phyloP scores from a whole-genome alignment of 2,329 filamentous ascomycete species.

The Venturia carpophila region DNA sequence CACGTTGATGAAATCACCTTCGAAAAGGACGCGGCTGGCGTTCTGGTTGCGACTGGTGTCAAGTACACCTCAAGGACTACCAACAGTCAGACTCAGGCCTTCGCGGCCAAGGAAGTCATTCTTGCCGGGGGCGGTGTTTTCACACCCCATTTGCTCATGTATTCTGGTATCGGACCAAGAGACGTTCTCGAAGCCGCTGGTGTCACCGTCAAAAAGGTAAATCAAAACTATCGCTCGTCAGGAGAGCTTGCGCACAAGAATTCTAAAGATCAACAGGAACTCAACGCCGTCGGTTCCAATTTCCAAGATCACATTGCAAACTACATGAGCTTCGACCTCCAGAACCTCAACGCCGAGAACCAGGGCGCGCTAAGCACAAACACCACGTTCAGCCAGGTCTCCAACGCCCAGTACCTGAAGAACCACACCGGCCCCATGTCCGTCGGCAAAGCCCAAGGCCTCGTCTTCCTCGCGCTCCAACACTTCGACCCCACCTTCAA shows the following conservation, averaged over 20 bases:
- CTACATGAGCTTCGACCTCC: constrained; percentile 24
- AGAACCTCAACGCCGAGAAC: neutral
- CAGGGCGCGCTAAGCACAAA: neutral
- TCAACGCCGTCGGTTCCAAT: constrained; percentile 36
- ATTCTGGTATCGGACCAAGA: constrained; percentile 6
- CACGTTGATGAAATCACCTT: neutral
- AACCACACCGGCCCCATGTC: neutral
- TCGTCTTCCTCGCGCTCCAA: neutral
- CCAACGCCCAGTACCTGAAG: neutral
- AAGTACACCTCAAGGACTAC: constrained; percentile 24
- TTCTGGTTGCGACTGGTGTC: constrained; percentile 23
- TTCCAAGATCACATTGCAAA: constrained; percentile 42
- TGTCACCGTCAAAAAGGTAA: constrained; percentile 8
- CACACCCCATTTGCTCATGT: constrained; percentile 28
- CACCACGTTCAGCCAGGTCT: neutral
- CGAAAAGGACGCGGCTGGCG: neutral
- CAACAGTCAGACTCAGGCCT: neutral
- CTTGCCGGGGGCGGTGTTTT: constrained; percentile 26
- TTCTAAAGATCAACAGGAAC: neutral
- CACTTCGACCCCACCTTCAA: neutral
- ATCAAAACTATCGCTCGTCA: neutral
- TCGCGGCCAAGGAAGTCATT: constrained; percentile 27
- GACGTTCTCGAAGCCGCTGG: constrained; percentile 2
- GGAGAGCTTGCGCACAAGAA: neutral
- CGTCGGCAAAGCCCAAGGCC: constrained; percentile 6